These are phyloP conservation scores for Fusarium coffeatum DNA, from an alignment of 2,329 filamentous ascomycete species.

Conservation along the genomic window DNA sequence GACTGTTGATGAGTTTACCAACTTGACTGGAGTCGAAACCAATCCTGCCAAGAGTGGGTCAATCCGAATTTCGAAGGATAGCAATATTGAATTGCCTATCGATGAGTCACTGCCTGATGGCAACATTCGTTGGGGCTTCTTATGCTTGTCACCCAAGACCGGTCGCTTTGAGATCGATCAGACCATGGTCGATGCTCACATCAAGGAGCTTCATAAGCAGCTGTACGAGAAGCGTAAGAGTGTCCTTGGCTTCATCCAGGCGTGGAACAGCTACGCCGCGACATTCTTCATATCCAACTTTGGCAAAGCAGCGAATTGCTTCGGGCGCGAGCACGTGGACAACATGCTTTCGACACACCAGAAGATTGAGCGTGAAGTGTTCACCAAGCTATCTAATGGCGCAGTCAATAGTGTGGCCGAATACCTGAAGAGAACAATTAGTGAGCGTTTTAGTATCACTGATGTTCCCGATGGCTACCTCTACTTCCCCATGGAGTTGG, in stretches of 20 bases:
- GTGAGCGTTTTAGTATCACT: conserved; percentile 61
- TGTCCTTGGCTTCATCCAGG: conserved; percentile 58
- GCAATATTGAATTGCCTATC: conserved; percentile 31
- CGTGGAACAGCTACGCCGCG: conserved; percentile 65
- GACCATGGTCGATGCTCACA: conserved; percentile 67
- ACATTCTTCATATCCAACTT: conserved; percentile 67
- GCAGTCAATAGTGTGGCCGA: conserved; percentile 59
- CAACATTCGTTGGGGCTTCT: conserved; percentile 65
- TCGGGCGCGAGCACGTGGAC: conserved; percentile 63
- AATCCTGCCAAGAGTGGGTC: conserved; percentile 64
- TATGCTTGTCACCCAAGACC: conserved; percentile 63
- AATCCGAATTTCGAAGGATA: conserved; percentile 54
- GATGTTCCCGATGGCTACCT: conserved; percentile 60
- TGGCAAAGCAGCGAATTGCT: conserved; percentile 63
- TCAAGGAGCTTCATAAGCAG: conserved; percentile 68
- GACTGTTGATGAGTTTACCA: conserved; percentile 65
- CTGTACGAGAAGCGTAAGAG: conserved; percentile 65
- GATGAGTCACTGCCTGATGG: conserved; percentile 58
- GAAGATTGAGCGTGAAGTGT: conserved; percentile 61
- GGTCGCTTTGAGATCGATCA: conserved; percentile 71
- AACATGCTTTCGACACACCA: conserved; percentile 63
- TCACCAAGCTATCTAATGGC: conserved; percentile 50
- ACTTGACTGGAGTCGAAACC: conserved; percentile 66
- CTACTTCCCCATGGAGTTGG: conserved; percentile 59
- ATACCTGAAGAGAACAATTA: conserved; percentile 65